Base-by-base conservation (phyloP, 2,329 filamentous ascomycete genomes). In the Hypoxylon sp. region DNA sequence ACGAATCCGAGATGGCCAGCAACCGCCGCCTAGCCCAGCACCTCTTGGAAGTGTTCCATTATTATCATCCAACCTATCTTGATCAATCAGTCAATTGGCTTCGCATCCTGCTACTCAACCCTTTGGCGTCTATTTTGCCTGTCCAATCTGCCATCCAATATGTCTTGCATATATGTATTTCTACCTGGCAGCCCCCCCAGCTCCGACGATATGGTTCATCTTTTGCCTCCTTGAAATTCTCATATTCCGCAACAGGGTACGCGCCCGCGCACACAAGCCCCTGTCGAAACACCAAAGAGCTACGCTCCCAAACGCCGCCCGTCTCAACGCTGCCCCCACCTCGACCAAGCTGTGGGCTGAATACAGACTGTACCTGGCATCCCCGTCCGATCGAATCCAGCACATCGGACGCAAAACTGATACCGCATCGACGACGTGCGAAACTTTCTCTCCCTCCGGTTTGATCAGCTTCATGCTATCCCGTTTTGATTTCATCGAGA, bases 391-490 rank as follows among this genome's bases (percentile, higher is more conserved):
- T 74, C 57, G 47, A 54, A 62, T 52, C 56, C 64, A 58, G 39
- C 67, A 60, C 43, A 63, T 68, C 67, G 68, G 72, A 68, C 63
- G 57, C 71, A 72, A 53, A 70, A 71, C 77, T 79, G 79, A 79
- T 73, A 80, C 78, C 72, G 71, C 68, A 72, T 70, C 68, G 65
- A 72, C 70, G 64, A 64, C 71, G 71, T 74, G 70, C 81, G 79
- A 84, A 83, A 83, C 80, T 55, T 70, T 61, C 70, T 20, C 37
- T 20, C 74, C 79, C 77, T 74, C 77, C 77, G 78, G 80, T 82
- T 79, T 82, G 78, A 79, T 80, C 78, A 75, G 26, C 70, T 54
- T 51, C 15, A 19, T 41, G 50, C 56, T 56, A 59, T 60, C 60
- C 65, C 66, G 66, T 64, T 67, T 70, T 62, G 65, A 67, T 67